Conservation (phyloP, 106 monocot species). For the Apostasia shenzhenica region DNA sequence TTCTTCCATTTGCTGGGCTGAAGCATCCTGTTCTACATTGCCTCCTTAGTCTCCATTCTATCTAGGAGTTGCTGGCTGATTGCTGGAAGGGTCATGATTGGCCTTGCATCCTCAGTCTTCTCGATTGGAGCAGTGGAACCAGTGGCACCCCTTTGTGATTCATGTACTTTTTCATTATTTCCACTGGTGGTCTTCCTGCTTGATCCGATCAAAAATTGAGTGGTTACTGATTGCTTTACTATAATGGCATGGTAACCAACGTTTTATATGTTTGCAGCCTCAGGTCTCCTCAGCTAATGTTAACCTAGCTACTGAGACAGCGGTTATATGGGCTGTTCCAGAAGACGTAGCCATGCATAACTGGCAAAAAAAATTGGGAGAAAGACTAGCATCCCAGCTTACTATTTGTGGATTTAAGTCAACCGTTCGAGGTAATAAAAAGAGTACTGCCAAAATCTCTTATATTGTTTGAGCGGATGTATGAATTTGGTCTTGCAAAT, state of each 20-base stretch:
- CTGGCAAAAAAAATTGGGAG: constrained; percentile 78
- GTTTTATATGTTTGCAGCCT: constrained; percentile 37
- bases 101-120: background rate
- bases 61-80: no score
- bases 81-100: no score
- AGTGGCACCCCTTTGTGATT: no score
- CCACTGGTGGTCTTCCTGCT: no score
- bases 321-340: constrained; percentile 65
- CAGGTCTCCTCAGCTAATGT: constrained; percentile 82
- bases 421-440: constrained; percentile 62
- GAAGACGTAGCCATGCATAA: constrained; percentile 43
- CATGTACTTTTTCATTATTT: no score
- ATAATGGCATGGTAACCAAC: background rate
- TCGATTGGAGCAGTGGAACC: background rate
- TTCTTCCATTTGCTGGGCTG: no score
- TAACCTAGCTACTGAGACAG: constrained; percentile 93
- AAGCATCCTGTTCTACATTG: no score
- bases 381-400: constrained; percentile 75
- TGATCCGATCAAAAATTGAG: background rate
- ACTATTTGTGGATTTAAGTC: constrained; percentile 88
- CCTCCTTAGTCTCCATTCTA: no score
- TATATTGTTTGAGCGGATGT: background rate
- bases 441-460: background rate
- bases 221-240: background rate
- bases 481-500: background rate